A percentile compares a stretch with the other conserved stretches of the same genome.
These are phyloP conservation scores for Cornus florida DNA, from an alignment of 148 eudicot genomes.

Conservation along the genomic window DNA sequence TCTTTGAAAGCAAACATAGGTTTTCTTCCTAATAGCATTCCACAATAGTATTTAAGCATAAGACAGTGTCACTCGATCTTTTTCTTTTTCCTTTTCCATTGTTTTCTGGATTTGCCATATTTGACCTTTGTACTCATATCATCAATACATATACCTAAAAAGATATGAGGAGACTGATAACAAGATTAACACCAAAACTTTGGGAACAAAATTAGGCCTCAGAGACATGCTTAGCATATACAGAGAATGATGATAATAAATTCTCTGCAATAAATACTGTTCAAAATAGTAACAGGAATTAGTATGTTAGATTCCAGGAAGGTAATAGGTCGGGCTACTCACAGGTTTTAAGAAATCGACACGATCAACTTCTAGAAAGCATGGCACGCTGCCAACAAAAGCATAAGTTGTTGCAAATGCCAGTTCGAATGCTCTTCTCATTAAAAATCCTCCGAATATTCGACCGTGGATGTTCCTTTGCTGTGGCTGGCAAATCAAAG, in stretches of 20 bases:
- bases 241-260: conserved; percentile 2
- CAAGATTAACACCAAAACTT: background rate
- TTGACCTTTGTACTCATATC: background rate
- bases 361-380: conserved; percentile 89
- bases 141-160: background rate
- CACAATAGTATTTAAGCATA: background rate
- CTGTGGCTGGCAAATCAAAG: conserved; percentile 87
- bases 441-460: conserved; percentile 89
- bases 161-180: background rate
- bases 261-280: background rate
- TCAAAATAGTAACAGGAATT: background rate
- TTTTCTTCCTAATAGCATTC: no score
- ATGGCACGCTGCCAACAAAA: conserved; percentile 85
- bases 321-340: conserved; percentile 28
- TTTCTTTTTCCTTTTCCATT: background rate
- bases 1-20: no score
- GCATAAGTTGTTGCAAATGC: conserved; percentile 82
- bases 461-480: conserved; percentile 91
- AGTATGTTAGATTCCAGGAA: background rate
- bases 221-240: background rate
- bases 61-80: background rate
- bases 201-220: background rate
- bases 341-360: conserved; percentile 93
- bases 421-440: conserved; percentile 89
- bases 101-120: background rate